Evolutionary conservation across 306 rosid species (phyloP).

Genomic region (Carpinus fangiana): DNA sequence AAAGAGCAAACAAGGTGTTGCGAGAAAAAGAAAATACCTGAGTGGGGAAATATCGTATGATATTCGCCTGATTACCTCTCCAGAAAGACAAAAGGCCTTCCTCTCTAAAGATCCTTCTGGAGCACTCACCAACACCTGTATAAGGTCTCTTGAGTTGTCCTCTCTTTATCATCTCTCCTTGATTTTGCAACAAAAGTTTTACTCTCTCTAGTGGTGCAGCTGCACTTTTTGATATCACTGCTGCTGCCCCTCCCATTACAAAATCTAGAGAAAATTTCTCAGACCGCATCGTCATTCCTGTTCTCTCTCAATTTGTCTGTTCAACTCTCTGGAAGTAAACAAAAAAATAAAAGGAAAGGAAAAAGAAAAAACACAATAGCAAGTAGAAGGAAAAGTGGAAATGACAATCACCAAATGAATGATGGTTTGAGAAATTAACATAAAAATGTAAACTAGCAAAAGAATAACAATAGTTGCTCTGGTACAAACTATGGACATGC

Average conservation of each 20-base stretch:
- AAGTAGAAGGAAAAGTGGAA: neutral
- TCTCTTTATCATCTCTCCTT: conserved; percentile 89
- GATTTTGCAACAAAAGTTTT: conserved; percentile 86
- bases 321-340: conserved; percentile 3
- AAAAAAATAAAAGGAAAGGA: neutral
- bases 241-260: conserved; percentile 81
- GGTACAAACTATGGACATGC: neutral
- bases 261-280: conserved; percentile 79
- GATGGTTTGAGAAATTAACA: neutral
- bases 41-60: conserved; percentile 83
- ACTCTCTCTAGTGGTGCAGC: conserved; percentile 96
- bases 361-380: neutral
- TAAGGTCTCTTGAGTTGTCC: conserved; percentile 80
- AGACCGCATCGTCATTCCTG: conserved; percentile 47
- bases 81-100: conserved; percentile 50
- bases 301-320: conserved; percentile 5
- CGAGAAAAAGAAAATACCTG: conserved; percentile 51
- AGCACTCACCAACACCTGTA: conserved; percentile 63
- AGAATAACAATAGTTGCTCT: neutral
- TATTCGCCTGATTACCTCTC: conserved; percentile 91
- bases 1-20: conserved; percentile 10
- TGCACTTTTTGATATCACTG: conserved; percentile 62
- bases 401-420: neutral
- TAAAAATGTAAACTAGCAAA: neutral
- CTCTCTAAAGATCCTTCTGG: conserved; percentile 51